Evolutionary conservation across 2,329 filamentous ascomycete genomes (phyloP).

Genomic region (Aureobasidium mangrovei): DNA sequence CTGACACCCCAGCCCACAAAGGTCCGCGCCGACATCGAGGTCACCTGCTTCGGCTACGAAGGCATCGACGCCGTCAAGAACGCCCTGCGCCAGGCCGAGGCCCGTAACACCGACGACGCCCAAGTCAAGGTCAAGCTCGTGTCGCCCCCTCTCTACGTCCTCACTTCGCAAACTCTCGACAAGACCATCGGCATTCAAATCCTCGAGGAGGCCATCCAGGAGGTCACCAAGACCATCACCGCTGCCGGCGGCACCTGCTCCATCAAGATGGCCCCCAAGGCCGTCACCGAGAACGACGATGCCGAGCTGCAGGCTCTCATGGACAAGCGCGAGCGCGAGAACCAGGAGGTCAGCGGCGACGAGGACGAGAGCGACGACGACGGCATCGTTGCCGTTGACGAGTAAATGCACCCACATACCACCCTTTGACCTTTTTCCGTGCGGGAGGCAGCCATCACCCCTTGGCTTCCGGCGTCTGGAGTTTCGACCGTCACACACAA

Average conservation of each 20-base stretch:
- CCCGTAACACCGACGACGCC: conserved; percentile 80
- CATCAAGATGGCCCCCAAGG: conserved; percentile 98
- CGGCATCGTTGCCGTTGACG: conserved; percentile 52
- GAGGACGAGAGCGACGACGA: conserved; percentile 95
- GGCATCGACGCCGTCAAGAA: conserved; percentile 97
- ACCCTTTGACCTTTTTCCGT: not conserved
- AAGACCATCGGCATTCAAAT: conserved; percentile 77
- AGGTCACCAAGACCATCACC: conserved; percentile 74
- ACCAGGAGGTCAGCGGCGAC: conserved; percentile 94
- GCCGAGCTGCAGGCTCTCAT: conserved; percentile 94
- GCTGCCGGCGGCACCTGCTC: conserved; percentile 68
- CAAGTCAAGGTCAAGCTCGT: conserved; percentile 98
- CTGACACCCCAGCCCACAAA: conserved; percentile 98
- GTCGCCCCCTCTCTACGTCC: conserved; percentile 91
- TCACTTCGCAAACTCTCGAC: conserved; percentile 92
- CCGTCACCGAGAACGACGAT: conserved; percentile 96
- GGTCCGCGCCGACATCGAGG: conserved; percentile 94
- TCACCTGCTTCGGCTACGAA: conserved; percentile 84
- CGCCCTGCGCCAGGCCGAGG: conserved; percentile 83
- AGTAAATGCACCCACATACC: conserved; percentile 4
- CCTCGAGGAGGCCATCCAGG: conserved; percentile 81
- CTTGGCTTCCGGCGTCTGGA: conserved; percentile 11
- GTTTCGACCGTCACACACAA: conserved; percentile 6
- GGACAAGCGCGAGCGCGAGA: conserved; percentile 98
- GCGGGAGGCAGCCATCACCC: not conserved